Evolutionary conservation across 352 stramenopile genomes (phyloP).

Genomic region (Phytophthora pinifolia): DNA sequence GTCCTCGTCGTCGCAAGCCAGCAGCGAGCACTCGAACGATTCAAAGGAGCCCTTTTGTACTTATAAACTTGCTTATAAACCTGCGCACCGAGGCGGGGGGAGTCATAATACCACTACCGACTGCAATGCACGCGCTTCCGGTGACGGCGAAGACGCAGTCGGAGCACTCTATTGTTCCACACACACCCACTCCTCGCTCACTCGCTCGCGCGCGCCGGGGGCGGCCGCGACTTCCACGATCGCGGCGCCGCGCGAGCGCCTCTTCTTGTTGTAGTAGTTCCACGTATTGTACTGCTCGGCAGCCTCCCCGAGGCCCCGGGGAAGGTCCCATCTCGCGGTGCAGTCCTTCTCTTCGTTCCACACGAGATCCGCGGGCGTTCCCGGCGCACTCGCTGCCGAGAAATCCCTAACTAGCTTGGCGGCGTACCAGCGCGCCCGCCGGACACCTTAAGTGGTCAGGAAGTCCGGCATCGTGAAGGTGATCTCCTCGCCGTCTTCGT

Average conservation of each 20-base stretch:
- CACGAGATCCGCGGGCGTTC: constrained; percentile 33
- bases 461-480: constrained; percentile 59
- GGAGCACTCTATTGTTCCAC: constrained; percentile 40
- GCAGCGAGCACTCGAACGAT: constrained; percentile 19
- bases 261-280: constrained; percentile 38
- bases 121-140: constrained; percentile 41
- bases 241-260: constrained; percentile 27
- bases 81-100: constrained; percentile 35
- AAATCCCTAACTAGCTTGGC: constrained; percentile 43
- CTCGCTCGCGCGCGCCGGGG: constrained; percentile 13
- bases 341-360: constrained; percentile 44
- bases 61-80: constrained; percentile 55
- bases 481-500: constrained; percentile 42
- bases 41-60: constrained; percentile 42
- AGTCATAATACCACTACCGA: constrained; percentile 45
- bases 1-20: constrained; percentile 2
- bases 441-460: constrained; percentile 34
- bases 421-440: background rate
- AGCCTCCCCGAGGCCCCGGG: constrained; percentile 20
- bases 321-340: constrained; percentile 30
- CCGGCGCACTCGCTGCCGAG: constrained; percentile 30
- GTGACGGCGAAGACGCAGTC: constrained; percentile 37
- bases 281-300: constrained; percentile 49
- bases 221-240: constrained; percentile 31
- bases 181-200: constrained; percentile 19